Conservation (phyloP, 2,329 filamentous ascomycete species). For the Penicillium aurantiogriseum region DNA sequence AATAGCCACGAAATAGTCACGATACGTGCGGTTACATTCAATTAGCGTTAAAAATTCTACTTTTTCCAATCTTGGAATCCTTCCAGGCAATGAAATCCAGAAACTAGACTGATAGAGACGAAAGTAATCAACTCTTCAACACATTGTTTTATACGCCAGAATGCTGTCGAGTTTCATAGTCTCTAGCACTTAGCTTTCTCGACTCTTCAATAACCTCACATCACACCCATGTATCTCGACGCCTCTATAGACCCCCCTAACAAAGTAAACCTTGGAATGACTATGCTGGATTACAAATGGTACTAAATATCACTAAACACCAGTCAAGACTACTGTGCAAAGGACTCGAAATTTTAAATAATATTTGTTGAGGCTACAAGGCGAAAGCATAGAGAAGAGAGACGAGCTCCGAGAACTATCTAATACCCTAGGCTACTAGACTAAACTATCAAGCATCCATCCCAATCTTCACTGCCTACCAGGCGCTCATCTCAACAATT, state of each 20-base stretch:
- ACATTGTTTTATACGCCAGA: neutral
- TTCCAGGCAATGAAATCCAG: neutral
- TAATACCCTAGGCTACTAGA: no score
- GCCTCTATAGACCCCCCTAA: no score
- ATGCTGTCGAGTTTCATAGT: neutral
- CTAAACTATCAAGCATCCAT: no score
- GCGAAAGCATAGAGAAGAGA: no score
- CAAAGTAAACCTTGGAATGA: no score
- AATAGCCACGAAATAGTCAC: neutral
- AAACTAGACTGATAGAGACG: neutral
- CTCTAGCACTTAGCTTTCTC: no score
- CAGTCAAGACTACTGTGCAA: neutral
- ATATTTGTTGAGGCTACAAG: no score
- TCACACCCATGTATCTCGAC: no score
- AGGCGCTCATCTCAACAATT: no score
- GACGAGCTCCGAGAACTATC: no score
- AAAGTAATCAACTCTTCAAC: neutral
- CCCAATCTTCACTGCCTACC: no score
- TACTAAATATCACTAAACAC: neutral
- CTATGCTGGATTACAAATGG: neutral
- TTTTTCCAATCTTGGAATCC: neutral
- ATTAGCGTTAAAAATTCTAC: slow-evolving; percentile 7
- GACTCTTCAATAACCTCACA: no score
- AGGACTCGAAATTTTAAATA: neutral
- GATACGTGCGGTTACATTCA: neutral